Evolutionary conservation across 202 grass and related monocot species (phyloP), one percentile per base, ranked within the genome.

Genomic region (Sporobolus alterniflorus): DNA sequence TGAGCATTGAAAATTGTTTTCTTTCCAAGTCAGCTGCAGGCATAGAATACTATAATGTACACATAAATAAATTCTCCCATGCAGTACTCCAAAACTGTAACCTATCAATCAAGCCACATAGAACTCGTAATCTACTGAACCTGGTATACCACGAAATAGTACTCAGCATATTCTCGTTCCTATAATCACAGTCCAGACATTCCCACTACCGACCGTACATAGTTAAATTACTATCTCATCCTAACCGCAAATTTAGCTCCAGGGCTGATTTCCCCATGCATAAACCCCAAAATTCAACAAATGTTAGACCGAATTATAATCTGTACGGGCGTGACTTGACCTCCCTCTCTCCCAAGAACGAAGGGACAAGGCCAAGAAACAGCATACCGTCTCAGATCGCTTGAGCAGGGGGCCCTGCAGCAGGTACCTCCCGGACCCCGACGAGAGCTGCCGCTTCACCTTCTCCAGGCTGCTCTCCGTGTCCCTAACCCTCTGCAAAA

Each of bases 361-460:
- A 75, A 5, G 51, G 67, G 7, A 8, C 14, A 64, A 48, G 34
- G 29, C 15, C 9, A 69, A 59, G 73, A 86, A 83, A 13, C 75
- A 47, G 10, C 62, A 75, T 85, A 98, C 96, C 85, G 97, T 99
- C 85, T 99, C 97, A 73, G 97, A 99, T 96, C 97, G 93, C 89
- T 99, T 99, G 29, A 96, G 80, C 89, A 96, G 83, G 66, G 89
- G 93, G 0, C 93, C 93, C 71, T 99, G 96, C 50, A 99, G 89
- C 61, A 94, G 73, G 85, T 92, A 99, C 82, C 93, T 89, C 49
- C 91, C 96, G 63, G 96, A 82, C 39, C 91, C 94, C 81, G 93
- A 79, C 56, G 88, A 88, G 11, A 99, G 93, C 87, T 99, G 89
- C 80, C 90, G 89, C 85, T 99, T 99, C 79, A 96, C 92, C 85